Conservation (phyloP, 257 asterid genomes). For the Solanum ossicruentum region DNA sequence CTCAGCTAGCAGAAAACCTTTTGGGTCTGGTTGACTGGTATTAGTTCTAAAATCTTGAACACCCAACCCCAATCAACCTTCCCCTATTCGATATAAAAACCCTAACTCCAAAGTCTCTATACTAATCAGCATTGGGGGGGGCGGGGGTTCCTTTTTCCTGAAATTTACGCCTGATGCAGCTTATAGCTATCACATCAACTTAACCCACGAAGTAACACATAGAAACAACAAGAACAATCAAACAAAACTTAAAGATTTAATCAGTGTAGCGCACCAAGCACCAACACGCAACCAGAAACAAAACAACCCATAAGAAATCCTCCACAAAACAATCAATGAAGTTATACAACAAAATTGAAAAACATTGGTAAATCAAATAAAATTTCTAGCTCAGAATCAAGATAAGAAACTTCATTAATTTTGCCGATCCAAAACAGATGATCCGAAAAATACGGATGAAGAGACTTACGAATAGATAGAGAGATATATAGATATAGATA, state of each 20-base stretch:
- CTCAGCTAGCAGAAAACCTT: not conserved
- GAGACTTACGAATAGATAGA: not conserved
- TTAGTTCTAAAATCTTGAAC: not conserved
- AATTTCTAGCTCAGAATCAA: not conserved
- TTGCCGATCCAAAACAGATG: not conserved
- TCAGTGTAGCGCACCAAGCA: not conserved
- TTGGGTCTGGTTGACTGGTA: not conserved
- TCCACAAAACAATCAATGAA: not conserved
- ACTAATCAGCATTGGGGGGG: not conserved
- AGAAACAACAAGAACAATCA: not conserved
- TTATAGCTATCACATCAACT: not conserved
- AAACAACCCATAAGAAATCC: not conserved
- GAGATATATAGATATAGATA: not conserved
- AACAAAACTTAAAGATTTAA: not conserved
- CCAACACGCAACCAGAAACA: not conserved
- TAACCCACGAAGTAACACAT: not conserved
- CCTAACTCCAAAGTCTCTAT: not conserved
- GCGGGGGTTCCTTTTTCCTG: not conserved
- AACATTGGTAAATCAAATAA: not conserved
- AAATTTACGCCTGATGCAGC: not conserved
- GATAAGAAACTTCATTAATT: not conserved
- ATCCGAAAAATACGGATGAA: not conserved
- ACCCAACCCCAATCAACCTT: not conserved
- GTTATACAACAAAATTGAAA: not conserved
- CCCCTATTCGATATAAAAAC: not conserved